Evolutionary conservation across 495 filamentous ascomycete species (phyloP), one percentile per base, ranked within the genome.

Genomic region (Chaetomium cochliodes): DNA sequence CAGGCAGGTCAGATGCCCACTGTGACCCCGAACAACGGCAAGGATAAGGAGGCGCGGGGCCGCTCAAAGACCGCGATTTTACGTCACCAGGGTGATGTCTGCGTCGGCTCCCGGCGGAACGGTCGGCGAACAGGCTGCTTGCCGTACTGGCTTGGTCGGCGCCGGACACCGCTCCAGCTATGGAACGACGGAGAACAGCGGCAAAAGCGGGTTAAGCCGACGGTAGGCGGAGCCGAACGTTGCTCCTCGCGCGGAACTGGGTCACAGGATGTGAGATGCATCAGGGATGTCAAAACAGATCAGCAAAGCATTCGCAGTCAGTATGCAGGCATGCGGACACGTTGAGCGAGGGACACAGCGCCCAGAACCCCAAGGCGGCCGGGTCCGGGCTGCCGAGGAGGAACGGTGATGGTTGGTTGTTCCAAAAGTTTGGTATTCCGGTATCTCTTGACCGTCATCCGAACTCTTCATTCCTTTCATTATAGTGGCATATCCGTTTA

Each of bases 401-500:
- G 28, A 30, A 6, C 25, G 3, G 26, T 22, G 47, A 41, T 37
- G n/a, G 18, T 28, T 20, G 6, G 26, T 50, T 33, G 46, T 5
- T 50, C 58, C 57, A 23, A 11, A 22, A 37, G 33, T 37, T 12
- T 20, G 7, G 33, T 4, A 42, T 26, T 20, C 25, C 9, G 55
- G 9, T 12, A 5, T 23, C 42, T 15, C 56, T 58, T 46, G 39
- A 46, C 56, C 8, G 39, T 37, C 56, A 58, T 46, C 16, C 39
- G 23, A 58, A 12, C 13, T 56, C n/a, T 63, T 60, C 58, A 60
- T 59, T 62, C 50, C 11, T 64, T 64, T 57, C 58, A 46, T 52
- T 47, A 60, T 55, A 49, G 44, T 49, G 30, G 18, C 37, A 26
- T 52, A 9, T 53, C 59, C 52, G 39, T 70, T 53, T 77, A 87